Conservation (phyloP, 805 yeast genomes). For the Monosporozyma aerobia region DNA sequence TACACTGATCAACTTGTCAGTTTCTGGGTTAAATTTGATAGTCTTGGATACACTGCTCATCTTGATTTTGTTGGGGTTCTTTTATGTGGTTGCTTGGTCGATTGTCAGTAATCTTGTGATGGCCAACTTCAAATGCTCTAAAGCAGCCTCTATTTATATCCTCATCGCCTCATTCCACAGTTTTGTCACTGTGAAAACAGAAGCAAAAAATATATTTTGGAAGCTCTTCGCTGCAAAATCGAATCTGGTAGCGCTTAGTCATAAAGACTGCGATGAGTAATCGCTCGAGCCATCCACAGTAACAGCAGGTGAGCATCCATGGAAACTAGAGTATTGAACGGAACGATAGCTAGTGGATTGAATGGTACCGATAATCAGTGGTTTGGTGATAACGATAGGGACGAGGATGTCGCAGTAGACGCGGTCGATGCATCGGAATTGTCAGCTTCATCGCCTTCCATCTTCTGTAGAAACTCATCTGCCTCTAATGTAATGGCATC, state of each 20-base stretch:
- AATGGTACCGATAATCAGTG: too few relatives aligned
- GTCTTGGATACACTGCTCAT: slow-evolving; percentile 30
- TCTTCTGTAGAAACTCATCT: background rate
- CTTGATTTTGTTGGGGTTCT: slow-evolving; percentile 6
- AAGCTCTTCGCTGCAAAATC: background rate
- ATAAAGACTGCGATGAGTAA: background rate
- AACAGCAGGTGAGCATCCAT: too few relatives aligned
- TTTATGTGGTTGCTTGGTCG: background rate
- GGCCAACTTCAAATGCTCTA: background rate
- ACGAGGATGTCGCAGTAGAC: background rate
- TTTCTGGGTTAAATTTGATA: slow-evolving; percentile 35
- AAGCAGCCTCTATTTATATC: background rate
- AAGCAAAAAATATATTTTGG: background rate
- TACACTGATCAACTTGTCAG: slow-evolving; percentile 46
- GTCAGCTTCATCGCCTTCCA: background rate
- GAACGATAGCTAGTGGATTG: too few relatives aligned
- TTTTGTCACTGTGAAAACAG: background rate
- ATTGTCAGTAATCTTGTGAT: background rate
- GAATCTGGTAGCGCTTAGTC: background rate
- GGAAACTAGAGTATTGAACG: too few relatives aligned
- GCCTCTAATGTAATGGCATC: slow-evolving; percentile 1
- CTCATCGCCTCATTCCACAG: background rate
- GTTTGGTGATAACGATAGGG: background rate
- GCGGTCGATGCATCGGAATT: background rate
- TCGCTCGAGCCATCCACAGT: too few relatives aligned